These are phyloP conservation scores for Cyclospora cayetanensis DNA, from an alignment of 169 alveolate genomes.

Conservation along the genomic window DNA sequence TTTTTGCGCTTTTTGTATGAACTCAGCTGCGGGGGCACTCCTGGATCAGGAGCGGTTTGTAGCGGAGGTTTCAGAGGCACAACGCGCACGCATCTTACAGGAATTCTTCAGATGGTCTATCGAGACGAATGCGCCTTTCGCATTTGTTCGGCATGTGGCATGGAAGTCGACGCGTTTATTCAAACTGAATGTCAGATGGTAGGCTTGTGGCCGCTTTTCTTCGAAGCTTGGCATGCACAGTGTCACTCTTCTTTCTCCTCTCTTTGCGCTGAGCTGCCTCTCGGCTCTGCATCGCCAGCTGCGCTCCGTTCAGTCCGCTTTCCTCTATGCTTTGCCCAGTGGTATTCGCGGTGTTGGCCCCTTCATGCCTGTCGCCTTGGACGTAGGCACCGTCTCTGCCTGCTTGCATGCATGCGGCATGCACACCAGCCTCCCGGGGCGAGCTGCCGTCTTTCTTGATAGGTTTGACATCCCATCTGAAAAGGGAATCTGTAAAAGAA, in stretches of 20 bases:
- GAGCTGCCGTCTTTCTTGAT: too few relatives aligned
- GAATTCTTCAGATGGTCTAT: background rate
- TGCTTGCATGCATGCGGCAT: too few relatives aligned
- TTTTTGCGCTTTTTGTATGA: background rate
- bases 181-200: background rate
- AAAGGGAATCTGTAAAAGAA: too few relatives aligned
- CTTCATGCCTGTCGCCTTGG: too few relatives aligned
- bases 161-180: background rate
- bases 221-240: background rate
- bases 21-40: background rate
- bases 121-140: background rate
- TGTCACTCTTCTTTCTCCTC: background rate
- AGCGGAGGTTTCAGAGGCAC: background rate
- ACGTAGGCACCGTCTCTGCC: too few relatives aligned
- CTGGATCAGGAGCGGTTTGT: background rate
- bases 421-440: too few relatives aligned
- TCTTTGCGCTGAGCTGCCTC: background rate
- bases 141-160: background rate
- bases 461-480: too few relatives aligned
- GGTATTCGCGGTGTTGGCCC: too few relatives aligned
- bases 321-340: too few relatives aligned
- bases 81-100: background rate
- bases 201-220: too few relatives aligned
- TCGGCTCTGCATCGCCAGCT: too few relatives aligned
- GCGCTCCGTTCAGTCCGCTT: too few relatives aligned